These are phyloP conservation scores for Umbelopsis sp. DNA, from an alignment of 371 early-diverging fungal genomes.

Conservation along the genomic window DNA sequence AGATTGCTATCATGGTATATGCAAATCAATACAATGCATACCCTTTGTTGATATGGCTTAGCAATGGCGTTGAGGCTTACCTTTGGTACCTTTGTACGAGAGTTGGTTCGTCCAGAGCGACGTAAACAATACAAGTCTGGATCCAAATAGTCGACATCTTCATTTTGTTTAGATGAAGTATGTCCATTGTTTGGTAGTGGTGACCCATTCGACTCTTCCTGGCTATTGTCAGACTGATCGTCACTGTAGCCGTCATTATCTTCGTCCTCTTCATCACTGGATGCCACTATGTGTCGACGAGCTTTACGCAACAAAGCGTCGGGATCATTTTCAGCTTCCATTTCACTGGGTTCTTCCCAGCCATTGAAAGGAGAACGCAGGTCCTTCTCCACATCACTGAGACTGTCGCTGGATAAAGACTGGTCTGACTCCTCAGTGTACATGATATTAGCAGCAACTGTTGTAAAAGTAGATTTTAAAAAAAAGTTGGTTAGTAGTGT, in stretches of 20 bases:
- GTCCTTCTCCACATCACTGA: constrained; percentile 17
- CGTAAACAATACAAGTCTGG: constrained; percentile 41
- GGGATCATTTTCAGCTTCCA: background rate
- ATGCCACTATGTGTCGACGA: constrained; percentile 27
- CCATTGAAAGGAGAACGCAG: constrained; percentile 14
- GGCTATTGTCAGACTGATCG: background rate
- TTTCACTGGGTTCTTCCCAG: constrained; percentile 1
- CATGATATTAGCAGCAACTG: constrained; percentile 15
- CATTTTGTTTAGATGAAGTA: background rate
- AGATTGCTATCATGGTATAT: background rate
- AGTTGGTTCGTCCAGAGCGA: constrained; percentile 30
- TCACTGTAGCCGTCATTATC: background rate
- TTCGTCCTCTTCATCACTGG: constrained; percentile 23
- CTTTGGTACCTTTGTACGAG: constrained; percentile 10
- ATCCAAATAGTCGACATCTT: constrained; percentile 26
- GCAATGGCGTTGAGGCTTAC: background rate
- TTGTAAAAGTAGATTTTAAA: background rate
- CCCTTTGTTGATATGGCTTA: too few species aligned
- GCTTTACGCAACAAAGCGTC: constrained; percentile 22
- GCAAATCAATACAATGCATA: background rate
- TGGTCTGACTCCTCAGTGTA: constrained; percentile 15
- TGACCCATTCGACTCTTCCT: constrained; percentile 16
- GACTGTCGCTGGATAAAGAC: constrained; percentile 10
- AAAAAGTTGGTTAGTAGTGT: background rate
- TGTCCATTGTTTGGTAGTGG: constrained; percentile 21